Evolutionary conservation across 2,329 filamentous ascomycete species (phyloP).

Genomic region (Diaporthe sp.): DNA sequence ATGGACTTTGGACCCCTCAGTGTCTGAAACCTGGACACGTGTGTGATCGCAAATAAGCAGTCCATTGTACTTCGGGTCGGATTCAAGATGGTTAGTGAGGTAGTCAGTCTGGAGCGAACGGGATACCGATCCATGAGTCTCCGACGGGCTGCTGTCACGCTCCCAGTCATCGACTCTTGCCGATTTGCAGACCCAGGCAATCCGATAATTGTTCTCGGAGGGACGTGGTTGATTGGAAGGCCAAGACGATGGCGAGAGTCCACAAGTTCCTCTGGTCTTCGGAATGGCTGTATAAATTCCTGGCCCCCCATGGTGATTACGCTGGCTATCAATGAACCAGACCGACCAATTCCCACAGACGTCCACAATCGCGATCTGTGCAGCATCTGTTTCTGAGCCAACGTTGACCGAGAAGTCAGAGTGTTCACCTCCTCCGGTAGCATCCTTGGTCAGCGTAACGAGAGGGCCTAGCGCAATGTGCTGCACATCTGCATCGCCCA

Average conservation of each 20-base stretch:
- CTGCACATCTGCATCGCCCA: constrained; percentile 55
- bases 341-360: constrained; percentile 76
- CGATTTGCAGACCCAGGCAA: constrained; percentile 53
- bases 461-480: constrained; percentile 70
- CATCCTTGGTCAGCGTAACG: constrained; percentile 62
- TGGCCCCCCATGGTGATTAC: constrained; percentile 52
- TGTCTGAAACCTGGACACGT: constrained; percentile 38
- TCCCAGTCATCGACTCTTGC: constrained; percentile 44
- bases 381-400: constrained; percentile 59
- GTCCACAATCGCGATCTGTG: constrained; percentile 77
- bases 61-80: constrained; percentile 26
- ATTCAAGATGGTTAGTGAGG: constrained; percentile 2
- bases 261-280: constrained; percentile 26
- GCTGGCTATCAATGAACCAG: constrained; percentile 67
- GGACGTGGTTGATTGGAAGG: constrained; percentile 49
- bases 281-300: constrained; percentile 52
- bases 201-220: constrained; percentile 56
- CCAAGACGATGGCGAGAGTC: constrained; percentile 44
- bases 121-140: not conserved
- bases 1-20: constrained; percentile 18
- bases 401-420: constrained; percentile 77
- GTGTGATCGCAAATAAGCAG: constrained; percentile 38
- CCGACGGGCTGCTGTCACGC: constrained; percentile 38
- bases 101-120: constrained; percentile 19
- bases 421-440: constrained; percentile 70